Evolutionary conservation across 2,329 filamentous ascomycete genomes (phyloP).

Genomic region (Colletotrichum spaethianum): DNA sequence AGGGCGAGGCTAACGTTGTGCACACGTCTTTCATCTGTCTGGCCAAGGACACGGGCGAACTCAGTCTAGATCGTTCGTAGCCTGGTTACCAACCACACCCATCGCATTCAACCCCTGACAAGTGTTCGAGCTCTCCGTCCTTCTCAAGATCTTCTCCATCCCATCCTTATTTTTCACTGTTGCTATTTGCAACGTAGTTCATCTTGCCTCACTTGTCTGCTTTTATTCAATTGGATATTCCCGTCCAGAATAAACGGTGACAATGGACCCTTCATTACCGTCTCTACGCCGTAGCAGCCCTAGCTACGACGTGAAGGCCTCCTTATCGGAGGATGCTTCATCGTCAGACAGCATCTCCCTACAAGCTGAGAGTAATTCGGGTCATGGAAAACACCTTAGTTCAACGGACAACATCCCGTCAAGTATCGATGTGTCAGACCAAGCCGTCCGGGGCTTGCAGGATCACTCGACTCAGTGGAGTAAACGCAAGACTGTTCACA

Average conservation of each 20-base stretch:
- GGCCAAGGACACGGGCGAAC: background rate
- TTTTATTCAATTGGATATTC: background rate
- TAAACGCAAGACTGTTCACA: slow-evolving; percentile 28
- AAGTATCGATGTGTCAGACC: background rate
- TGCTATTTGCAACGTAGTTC: slow-evolving; percentile 21
- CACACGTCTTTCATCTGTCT: background rate
- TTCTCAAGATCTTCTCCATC: background rate
- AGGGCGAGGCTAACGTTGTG: background rate
- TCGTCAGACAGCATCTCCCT: background rate
- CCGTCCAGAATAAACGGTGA: background rate
- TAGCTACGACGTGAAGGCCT: background rate
- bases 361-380: background rate
- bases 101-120: slow-evolving; percentile 19
- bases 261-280: background rate
- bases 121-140: slow-evolving; percentile 23
- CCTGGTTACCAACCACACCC: background rate
- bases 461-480: background rate
- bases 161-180: background rate
- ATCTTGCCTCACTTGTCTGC: background rate
- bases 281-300: slow-evolving; percentile 6
- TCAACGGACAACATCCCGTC: background rate
- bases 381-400: background rate
- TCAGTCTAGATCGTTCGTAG: slow-evolving; percentile 2
- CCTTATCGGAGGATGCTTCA: background rate
- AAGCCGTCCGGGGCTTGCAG: background rate